These are phyloP conservation scores for Ilyonectria destructans DNA, from an alignment of 2,329 filamentous ascomycete genomes.

Conservation along the genomic window DNA sequence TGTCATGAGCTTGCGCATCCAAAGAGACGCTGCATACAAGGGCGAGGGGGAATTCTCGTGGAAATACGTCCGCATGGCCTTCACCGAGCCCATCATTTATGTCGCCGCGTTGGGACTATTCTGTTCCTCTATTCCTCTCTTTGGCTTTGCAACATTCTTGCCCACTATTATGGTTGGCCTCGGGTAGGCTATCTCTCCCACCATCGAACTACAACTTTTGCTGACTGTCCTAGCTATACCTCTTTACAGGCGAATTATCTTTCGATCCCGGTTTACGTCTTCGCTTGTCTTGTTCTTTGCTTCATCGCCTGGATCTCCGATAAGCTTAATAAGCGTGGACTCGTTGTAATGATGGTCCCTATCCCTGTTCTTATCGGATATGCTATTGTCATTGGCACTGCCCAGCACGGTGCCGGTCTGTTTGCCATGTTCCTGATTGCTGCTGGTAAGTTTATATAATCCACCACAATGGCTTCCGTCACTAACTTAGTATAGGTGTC, in stretches of 20 bases:
- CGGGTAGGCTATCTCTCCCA: constrained; percentile 39
- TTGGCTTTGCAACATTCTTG: constrained; percentile 56
- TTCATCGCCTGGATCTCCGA: constrained; percentile 39
- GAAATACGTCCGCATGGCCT: constrained; percentile 43
- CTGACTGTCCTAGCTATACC: constrained; percentile 20
- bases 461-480: too few relatives aligned
- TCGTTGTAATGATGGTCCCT: constrained; percentile 38
- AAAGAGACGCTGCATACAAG: constrained; percentile 45
- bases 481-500: not conserved
- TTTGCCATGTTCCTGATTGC: constrained; percentile 47
- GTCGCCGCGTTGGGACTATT: constrained; percentile 43
- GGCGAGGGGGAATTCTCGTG: constrained; percentile 41
- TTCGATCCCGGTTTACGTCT: constrained; percentile 55
- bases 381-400: constrained; percentile 47
- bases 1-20: constrained; percentile 48
- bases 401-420: constrained; percentile 44
- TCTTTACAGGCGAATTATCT: constrained; percentile 55
- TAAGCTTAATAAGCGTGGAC: constrained; percentile 45
- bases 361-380: constrained; percentile 51
- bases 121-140: constrained; percentile 52
- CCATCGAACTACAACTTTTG: not conserved
- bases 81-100: constrained; percentile 52
- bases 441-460: constrained; percentile 30
- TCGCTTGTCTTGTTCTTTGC: constrained; percentile 43
- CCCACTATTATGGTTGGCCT: constrained; percentile 56